Conservation (phyloP, 1,284 basidiomycete genomes). For the Leccinum subspadiceum region DNA sequence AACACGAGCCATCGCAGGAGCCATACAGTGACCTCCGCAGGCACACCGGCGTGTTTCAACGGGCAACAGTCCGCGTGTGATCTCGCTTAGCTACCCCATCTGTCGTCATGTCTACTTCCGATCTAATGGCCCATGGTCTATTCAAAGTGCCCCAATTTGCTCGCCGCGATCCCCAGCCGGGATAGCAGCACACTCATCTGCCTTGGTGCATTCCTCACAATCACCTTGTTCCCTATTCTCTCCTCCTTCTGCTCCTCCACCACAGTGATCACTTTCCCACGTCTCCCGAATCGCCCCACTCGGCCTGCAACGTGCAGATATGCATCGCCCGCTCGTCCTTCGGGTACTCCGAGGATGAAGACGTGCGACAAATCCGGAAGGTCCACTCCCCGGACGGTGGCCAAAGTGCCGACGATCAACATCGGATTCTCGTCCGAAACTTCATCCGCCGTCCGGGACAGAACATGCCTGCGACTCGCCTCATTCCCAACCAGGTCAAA, state of each 20-base stretch:
- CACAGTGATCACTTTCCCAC: constrained; percentile 62
- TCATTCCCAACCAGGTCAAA: constrained; percentile 50
- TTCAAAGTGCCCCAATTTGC: constrained; percentile 47
- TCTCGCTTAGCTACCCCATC: background rate
- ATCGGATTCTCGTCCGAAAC: constrained; percentile 49
- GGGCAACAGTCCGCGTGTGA: constrained; percentile 1
- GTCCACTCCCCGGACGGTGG: constrained; percentile 70
- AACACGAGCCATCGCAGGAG: background rate
- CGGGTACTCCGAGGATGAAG: constrained; percentile 64
- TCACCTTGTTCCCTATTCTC: constrained; percentile 28
- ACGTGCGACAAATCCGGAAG: constrained; percentile 70
- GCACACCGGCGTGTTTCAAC: constrained; percentile 24
- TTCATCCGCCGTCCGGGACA: constrained; percentile 32
- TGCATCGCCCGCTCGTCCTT: constrained; percentile 50
- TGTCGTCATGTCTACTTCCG: constrained; percentile 12
- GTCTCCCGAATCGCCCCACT: constrained; percentile 66
- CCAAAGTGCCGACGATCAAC: constrained; percentile 64
- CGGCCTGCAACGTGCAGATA: constrained; percentile 76
- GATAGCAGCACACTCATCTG: constrained; percentile 49
- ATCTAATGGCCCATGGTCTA: constrained; percentile 15
- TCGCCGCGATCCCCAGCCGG: constrained; percentile 39
- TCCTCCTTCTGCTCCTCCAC: constrained; percentile 40
- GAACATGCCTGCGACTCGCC: constrained; percentile 43
- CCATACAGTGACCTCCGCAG: constrained; percentile 20
- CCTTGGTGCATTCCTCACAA: constrained; percentile 38